Evolutionary conservation across 2,329 filamentous ascomycete genomes (phyloP), one percentile per base, ranked within the genome.

Genomic region (Neoarthrinium moseri): DNA sequence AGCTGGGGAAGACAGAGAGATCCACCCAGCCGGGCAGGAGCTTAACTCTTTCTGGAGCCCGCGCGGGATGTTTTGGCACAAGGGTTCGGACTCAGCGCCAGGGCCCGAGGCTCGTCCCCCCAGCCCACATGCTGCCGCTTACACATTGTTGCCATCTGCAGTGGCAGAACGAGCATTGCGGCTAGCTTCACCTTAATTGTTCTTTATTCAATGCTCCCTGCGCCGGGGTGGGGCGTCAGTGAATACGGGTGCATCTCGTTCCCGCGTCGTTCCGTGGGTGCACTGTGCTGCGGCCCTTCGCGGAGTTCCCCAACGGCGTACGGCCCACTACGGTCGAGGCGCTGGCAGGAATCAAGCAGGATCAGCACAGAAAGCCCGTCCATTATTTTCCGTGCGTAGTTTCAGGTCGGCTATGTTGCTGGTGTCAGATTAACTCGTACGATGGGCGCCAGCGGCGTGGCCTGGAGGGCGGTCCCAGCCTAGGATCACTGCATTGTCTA

Each of bases 291-390:
- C 55, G 58, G 53, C 49, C 52, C 54, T 43, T 45, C 52, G 53
- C 60, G 60, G 60, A 63, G 58, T 61, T 63, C 60, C 60, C 60
- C 60, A 63, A 62, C 59, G 59, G 59, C 52, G 43, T 35, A 51
- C 51, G 59, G 56, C 55, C 58, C 56, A 59, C 59, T 48, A 27
- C 51, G 49, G 23, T 47, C 51, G 45, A 41, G 46, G 47, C 55
- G 47, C 23, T 36, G 26, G 17, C 29, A 35, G 43, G 23, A 32
- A 49, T 32, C 20, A 33, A 51, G 46, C 56, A 53, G 53, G 58
- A 60, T 56, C 55, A 48, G 43, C 39, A 51, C 36, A 40, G 53
- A 53, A 44, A 47, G 44, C 46, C 46, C 10, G 41, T 22, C 15
- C n/a, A 24, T n/a, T 35, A 10, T 36, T 54, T 49, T 24, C 50